A percentile compares a stretch with the other conserved stretches of the same genome.
Evolutionary conservation across 2,329 filamentous ascomycete species (phyloP).

Genomic region (Ophiosphaerella narmari): DNA sequence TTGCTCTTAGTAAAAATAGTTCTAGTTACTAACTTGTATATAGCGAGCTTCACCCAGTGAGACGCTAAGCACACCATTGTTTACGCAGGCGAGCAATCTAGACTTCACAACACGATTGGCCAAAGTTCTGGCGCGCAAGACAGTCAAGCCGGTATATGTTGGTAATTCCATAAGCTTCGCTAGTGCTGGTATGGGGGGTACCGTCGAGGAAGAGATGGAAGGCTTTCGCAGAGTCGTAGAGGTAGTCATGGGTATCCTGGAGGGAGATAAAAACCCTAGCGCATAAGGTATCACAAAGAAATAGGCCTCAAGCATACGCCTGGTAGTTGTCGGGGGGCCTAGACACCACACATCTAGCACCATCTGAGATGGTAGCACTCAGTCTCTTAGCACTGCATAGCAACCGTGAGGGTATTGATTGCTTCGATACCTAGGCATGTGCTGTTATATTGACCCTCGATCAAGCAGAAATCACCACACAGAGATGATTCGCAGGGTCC

Average conservation of each 20-base stretch:
- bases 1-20: background rate
- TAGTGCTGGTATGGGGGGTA: slow-evolving; percentile 74
- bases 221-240: slow-evolving; percentile 76
- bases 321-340: too few relatives aligned
- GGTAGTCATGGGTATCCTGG: slow-evolving; percentile 64
- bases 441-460: too few relatives aligned
- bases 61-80: slow-evolving; percentile 78
- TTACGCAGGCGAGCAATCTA: slow-evolving; percentile 72
- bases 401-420: too few relatives aligned
- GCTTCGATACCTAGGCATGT: too few relatives aligned
- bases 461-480: too few relatives aligned
- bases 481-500: too few relatives aligned
- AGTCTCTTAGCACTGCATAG: too few relatives aligned
- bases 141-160: slow-evolving; percentile 80
- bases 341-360: too few relatives aligned
- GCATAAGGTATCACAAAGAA: background rate
- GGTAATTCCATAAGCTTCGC: slow-evolving; percentile 83
- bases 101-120: slow-evolving; percentile 88
- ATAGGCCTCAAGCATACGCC: background rate
- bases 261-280: slow-evolving; percentile 7
- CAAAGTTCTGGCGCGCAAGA: slow-evolving; percentile 76
- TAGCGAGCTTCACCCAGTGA: slow-evolving; percentile 54
- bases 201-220: slow-evolving; percentile 92
- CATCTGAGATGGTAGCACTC: too few relatives aligned
- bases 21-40: slow-evolving; percentile 10